Evolutionary conservation across 2,329 filamentous ascomycete genomes (phyloP).

Genomic region (Cercospora brassicicola): DNA sequence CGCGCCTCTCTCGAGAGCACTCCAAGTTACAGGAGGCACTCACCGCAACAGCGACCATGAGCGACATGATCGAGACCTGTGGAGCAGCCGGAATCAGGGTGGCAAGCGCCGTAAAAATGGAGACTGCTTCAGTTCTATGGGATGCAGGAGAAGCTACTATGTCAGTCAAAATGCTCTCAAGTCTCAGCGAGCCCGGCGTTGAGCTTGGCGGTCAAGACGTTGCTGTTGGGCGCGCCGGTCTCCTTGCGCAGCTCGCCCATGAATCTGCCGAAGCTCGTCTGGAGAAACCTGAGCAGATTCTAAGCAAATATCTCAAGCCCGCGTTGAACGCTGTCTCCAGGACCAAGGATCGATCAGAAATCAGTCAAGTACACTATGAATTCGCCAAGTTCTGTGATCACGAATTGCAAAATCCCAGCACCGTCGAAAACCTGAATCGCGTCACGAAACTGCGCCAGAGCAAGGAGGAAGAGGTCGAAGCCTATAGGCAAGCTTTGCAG

Average conservation of each 20-base stretch:
- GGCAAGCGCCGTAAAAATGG: conserved; percentile 73
- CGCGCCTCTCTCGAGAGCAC: conserved; percentile 74
- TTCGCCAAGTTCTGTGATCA: conserved; percentile 95
- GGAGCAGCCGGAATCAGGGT: conserved; percentile 71
- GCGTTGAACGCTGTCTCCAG: conserved; percentile 79
- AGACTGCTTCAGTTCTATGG: conserved; percentile 89
- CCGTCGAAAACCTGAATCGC: conserved; percentile 78
- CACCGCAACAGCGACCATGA: conserved; percentile 80
- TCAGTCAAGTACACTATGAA: conserved; percentile 87
- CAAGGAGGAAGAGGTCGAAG: conserved; percentile 76
- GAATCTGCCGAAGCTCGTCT: conserved; percentile 86
- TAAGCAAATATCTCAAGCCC: conserved; percentile 79
- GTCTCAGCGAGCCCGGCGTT: conserved; percentile 60
- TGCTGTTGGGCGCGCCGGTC: conserved; percentile 69
- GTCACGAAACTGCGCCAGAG: conserved; percentile 75
- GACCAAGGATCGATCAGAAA: conserved; percentile 66
- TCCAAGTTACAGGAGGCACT: conserved; percentile 82
- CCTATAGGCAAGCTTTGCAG: conserved; percentile 64
- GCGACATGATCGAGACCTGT: conserved; percentile 70
- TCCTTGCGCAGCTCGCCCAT: conserved; percentile 84
- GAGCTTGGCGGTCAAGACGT: conserved; percentile 69
- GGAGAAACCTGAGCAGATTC: conserved; percentile 87
- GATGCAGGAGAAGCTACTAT: conserved; percentile 86
- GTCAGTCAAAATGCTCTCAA: conserved; percentile 84
- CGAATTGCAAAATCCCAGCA: conserved; percentile 83